Evolutionary conservation across 108 stramenopile genomes (phyloP).

Genomic region (Skeletonema potamos): DNA sequence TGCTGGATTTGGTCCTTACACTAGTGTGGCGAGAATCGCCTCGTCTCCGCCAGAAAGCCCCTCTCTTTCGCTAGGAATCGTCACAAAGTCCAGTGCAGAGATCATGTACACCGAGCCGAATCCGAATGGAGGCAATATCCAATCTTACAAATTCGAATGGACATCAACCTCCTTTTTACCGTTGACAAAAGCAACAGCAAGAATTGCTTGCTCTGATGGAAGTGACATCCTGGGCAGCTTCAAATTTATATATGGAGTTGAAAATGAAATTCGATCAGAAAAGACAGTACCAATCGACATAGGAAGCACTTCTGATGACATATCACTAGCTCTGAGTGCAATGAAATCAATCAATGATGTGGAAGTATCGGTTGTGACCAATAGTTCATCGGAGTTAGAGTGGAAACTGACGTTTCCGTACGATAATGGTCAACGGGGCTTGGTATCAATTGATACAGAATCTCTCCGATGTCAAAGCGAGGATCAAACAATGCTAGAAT

Average conservation of each 20-base stretch:
- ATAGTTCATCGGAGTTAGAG: slow-evolving; percentile 16
- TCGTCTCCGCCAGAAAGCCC: slow-evolving; percentile 31
- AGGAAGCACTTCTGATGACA: slow-evolving; percentile 17
- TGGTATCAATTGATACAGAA: slow-evolving; percentile 18
- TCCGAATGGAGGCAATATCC: slow-evolving; percentile 35
- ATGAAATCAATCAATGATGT: slow-evolving; percentile 21
- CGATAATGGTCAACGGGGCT: slow-evolving; percentile 18
- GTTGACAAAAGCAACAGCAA: slow-evolving; percentile 6
- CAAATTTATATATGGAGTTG: slow-evolving; percentile 24
- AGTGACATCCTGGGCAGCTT: slow-evolving; percentile 28
- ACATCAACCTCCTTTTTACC: slow-evolving; percentile 28
- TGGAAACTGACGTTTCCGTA: slow-evolving; percentile 26
- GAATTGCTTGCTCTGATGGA: slow-evolving; percentile 26
- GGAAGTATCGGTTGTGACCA: slow-evolving; percentile 5
- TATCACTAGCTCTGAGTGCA: slow-evolving; percentile 14
- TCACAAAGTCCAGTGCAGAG: slow-evolving; percentile 37
- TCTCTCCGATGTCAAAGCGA: slow-evolving; percentile 39
- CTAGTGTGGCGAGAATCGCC: slow-evolving; percentile 14
- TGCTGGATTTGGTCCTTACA: slow-evolving; percentile 43
- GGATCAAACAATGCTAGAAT: slow-evolving; percentile 10
- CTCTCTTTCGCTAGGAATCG: slow-evolving; percentile 13
- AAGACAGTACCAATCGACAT: slow-evolving; percentile 20
- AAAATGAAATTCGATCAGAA: slow-evolving; percentile 5
- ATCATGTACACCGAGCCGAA: slow-evolving; percentile 29
- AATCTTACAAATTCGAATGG: slow-evolving; percentile 61